Evolutionary conservation across 441 rosid species (phyloP).

Genomic region (Cnidoscolus chayamansa): DNA sequence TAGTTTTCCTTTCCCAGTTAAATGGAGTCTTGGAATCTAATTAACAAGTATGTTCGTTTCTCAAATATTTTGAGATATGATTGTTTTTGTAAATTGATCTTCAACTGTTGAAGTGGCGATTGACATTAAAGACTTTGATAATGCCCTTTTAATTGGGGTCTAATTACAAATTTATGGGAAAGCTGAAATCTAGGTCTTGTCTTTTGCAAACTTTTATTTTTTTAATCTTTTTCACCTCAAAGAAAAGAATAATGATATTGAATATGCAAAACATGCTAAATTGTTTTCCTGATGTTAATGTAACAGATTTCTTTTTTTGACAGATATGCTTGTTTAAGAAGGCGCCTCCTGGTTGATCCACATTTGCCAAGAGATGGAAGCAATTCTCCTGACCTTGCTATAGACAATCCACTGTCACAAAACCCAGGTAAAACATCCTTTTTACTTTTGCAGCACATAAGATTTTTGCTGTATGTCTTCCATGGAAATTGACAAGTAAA

Average conservation of each 20-base stretch:
- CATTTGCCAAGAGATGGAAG: conserved; percentile 61
- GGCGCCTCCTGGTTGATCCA: conserved; percentile 73
- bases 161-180: background rate
- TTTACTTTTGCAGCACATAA: background rate
- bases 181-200: background rate
- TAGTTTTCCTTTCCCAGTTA: background rate
- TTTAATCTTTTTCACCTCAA: background rate
- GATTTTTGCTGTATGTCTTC: background rate
- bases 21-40: background rate
- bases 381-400: conserved; percentile 55
- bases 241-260: background rate
- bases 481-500: background rate
- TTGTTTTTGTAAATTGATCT: background rate
- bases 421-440: conserved; percentile 62
- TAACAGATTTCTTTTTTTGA: background rate
- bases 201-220: background rate
- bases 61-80: background rate
- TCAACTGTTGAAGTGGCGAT: background rate
- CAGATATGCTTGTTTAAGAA: conserved; percentile 83
- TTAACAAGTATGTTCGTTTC: background rate
- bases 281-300: conserved; percentile 2
- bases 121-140: background rate
- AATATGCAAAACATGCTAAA: background rate
- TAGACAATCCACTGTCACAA: conserved; percentile 89
- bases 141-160: background rate